Evolutionary conservation across 2,329 filamentous ascomycete species (phyloP).

Genomic region (Aspergillus phoenicis): DNA sequence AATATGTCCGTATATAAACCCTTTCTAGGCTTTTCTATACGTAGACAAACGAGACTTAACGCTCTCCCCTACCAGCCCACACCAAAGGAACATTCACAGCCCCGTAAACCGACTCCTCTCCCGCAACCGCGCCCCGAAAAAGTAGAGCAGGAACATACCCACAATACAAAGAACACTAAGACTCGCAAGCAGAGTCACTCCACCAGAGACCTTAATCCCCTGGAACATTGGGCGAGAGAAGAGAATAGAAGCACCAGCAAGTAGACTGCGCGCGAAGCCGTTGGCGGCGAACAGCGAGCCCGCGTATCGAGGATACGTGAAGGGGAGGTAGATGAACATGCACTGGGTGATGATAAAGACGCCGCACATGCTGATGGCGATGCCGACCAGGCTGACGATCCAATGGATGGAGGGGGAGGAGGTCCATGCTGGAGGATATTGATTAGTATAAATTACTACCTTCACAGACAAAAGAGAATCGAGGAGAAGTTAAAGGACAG

Average conservation of each 20-base stretch:
- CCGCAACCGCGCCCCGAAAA: neutral
- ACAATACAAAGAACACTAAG: neutral
- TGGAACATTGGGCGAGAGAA: neutral
- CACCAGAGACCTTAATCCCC: neutral
- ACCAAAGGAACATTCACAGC: too few relatives aligned
- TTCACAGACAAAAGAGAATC: too few relatives aligned
- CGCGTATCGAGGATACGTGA: slow-evolving; percentile 38
- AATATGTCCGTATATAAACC: too few relatives aligned
- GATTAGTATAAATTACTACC: too few relatives aligned
- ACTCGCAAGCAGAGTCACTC: neutral
- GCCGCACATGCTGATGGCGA: slow-evolving; percentile 42
- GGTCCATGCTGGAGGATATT: slow-evolving; percentile 45
- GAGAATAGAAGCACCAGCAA: neutral
- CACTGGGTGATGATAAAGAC: slow-evolving; percentile 48
- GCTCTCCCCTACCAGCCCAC: too few relatives aligned
- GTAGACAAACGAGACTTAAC: too few relatives aligned
- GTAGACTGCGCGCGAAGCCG: slow-evolving; percentile 21
- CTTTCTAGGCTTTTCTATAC: too few relatives aligned
- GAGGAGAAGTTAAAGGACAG: too few relatives aligned
- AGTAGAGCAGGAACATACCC: neutral
- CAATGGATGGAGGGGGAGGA: slow-evolving; percentile 47
- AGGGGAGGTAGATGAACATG: slow-evolving; percentile 44
- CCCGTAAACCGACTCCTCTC: neutral
- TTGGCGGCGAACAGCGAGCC: slow-evolving; percentile 42
- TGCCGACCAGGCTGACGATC: slow-evolving; percentile 44